phyloP scores from a whole-genome alignment of 371 early-diverging fungal species.

The Rhizopus sp. region DNA sequence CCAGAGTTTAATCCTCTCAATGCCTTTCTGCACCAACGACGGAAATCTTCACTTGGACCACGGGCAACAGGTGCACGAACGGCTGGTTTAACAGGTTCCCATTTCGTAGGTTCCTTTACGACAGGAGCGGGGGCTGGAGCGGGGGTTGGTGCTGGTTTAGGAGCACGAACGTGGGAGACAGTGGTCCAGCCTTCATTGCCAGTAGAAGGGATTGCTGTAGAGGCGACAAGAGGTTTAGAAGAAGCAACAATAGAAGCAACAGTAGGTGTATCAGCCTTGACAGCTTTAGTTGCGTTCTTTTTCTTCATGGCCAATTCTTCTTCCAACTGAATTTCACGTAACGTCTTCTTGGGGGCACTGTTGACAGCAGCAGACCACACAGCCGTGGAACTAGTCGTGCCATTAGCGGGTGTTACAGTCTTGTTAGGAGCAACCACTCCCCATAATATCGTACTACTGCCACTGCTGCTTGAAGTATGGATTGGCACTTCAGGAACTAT shows the following conservation, averaged over 20 bases:
- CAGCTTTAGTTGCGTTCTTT: conserved; percentile 39
- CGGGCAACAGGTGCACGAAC: conserved; percentile 17
- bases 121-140: conserved; percentile 19
- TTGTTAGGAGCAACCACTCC: conserved; percentile 43
- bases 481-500: conserved; percentile 24
- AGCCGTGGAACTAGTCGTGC: conserved; percentile 40
- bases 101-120: conserved; percentile 16
- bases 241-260: conserved; percentile 20
- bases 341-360: conserved; percentile 66
- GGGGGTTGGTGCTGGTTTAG: conserved; percentile 28
- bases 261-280: conserved; percentile 13
- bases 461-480: conserved; percentile 14
- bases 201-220: conserved; percentile 8
- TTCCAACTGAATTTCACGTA: conserved; percentile 79
- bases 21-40: conserved; percentile 73
- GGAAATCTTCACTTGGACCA: conserved; percentile 72
- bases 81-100: conserved; percentile 33
- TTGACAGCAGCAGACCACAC: conserved; percentile 29
- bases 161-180: conserved; percentile 38
- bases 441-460: conserved; percentile 39
- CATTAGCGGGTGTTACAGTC: conserved; percentile 19
- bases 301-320: conserved; percentile 66
- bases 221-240: conserved; percentile 30
- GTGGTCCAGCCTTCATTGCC: conserved; percentile 45
- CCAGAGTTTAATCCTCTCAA: conserved; percentile 66